Evolutionary conservation across 164 flowering plant genomes (phyloP).

Genomic region (Vitis rupestris): DNA sequence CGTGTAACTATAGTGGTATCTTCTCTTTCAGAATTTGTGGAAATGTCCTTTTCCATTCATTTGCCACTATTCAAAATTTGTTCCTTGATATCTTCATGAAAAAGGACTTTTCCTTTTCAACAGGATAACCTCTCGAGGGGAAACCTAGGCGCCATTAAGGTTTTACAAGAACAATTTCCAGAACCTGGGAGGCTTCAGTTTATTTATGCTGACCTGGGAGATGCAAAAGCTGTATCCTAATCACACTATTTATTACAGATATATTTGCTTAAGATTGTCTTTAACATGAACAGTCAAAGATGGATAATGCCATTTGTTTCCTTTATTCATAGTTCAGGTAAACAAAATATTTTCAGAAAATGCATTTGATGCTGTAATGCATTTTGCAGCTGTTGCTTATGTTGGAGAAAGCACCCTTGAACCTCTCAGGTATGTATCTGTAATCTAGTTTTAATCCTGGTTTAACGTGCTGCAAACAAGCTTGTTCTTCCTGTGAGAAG

Average conservation of each 20-base stretch:
- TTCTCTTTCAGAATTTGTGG: neutral
- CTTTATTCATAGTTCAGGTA: constrained; percentile 62
- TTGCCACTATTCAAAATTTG: neutral
- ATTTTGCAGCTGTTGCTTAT: constrained; percentile 99
- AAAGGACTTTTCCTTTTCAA: neutral
- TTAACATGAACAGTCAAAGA: neutral
- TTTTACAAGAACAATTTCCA: constrained; percentile 75
- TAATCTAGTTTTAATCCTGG: neutral
- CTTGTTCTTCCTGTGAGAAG: neutral
- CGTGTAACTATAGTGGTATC: constrained; percentile 92
- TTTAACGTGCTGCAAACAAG: neutral
- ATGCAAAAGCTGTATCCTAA: constrained; percentile 82
- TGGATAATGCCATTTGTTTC: constrained; percentile 10
- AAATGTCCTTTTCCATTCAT: neutral
- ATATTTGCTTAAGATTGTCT: neutral
- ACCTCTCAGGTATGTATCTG: constrained; percentile 66
- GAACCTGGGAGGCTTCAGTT: constrained; percentile 93
- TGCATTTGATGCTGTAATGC: constrained; percentile 98
- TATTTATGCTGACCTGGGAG: constrained; percentile 94
- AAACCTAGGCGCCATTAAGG: constrained; percentile 78
- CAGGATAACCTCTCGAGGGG: constrained; percentile 97
- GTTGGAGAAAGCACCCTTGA: constrained; percentile 98
- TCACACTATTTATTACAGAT: neutral
- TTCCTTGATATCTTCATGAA: neutral
- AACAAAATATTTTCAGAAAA: constrained; percentile 80